Evolutionary conservation across 345 rosid species (phyloP).

Genomic region (Barbarea vulgaris): DNA sequence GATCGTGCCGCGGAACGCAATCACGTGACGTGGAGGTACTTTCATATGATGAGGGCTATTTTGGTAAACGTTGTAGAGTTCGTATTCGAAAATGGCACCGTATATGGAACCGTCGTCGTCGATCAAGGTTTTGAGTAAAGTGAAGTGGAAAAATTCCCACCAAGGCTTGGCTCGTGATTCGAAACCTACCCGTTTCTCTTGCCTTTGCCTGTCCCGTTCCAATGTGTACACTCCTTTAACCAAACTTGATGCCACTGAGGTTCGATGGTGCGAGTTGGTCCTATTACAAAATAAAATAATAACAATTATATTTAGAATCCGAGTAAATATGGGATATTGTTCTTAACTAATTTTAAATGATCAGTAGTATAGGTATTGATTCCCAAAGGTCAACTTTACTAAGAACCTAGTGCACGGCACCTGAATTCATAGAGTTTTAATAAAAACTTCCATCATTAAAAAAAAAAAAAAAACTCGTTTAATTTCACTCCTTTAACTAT

Average conservation of each 20-base stretch:
- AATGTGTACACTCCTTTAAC: conserved; percentile 53
- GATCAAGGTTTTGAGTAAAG: conserved; percentile 38
- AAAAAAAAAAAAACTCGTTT: too few species aligned
- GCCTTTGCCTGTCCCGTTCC: conserved; percentile 55
- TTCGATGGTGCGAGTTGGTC: conserved; percentile 45
- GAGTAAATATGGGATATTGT: background rate
- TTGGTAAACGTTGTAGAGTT: background rate
- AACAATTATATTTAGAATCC: background rate
- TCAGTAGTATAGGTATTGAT: background rate
- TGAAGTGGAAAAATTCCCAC: conserved; percentile 64
- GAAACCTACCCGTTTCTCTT: conserved; percentile 39
- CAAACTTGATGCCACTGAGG: conserved; percentile 52
- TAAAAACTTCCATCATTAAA: too few species aligned
- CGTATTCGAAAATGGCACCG: conserved; percentile 56
- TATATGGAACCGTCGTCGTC: conserved; percentile 59
- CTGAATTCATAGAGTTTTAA: background rate
- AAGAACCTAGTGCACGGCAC: background rate
- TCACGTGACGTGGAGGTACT: conserved; percentile 46
- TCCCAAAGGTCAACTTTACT: background rate
- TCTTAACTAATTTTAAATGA: background rate
- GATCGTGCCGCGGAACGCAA: conserved; percentile 66
- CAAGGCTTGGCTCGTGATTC: conserved; percentile 48
- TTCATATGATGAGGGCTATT: background rate
- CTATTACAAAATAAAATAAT: conserved; percentile 14
- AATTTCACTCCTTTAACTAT: too few species aligned